Percentiles rank a stretch among this genome's conserved stretches.
Conservation (phyloP, 192 early-diverging fungal species). For the Coemansia sp. region DNA sequence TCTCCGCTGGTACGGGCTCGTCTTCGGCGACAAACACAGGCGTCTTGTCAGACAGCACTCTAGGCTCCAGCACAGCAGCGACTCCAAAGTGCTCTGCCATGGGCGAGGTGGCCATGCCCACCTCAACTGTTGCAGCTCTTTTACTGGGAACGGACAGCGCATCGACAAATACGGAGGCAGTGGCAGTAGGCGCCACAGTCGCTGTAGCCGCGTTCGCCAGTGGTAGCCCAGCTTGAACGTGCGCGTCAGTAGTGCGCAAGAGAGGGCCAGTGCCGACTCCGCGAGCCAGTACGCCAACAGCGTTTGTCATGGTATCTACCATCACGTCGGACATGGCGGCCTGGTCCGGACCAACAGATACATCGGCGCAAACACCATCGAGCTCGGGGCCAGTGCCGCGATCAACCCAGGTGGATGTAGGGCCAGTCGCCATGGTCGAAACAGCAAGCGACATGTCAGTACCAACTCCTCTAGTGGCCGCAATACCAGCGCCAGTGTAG, state of each 20-base stretch:
- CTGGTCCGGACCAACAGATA: background rate
- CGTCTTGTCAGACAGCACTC: background rate
- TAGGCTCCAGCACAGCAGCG: background rate
- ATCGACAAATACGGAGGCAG: slow-evolving; percentile 13
- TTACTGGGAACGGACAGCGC: background rate
- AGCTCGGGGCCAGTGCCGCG: slow-evolving; percentile 5
- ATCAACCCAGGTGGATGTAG: background rate
- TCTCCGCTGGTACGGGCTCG: background rate
- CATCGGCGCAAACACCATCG: background rate
- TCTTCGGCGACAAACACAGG: background rate
- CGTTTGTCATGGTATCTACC: background rate
- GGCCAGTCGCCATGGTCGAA: slow-evolving; percentile 11
- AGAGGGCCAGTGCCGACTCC: background rate
- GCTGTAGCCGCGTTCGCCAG: slow-evolving; percentile 8
- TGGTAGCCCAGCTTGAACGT: slow-evolving; percentile 3
- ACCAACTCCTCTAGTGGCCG: slow-evolving; percentile 6
- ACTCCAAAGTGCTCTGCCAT: background rate
- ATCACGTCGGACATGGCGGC: background rate
- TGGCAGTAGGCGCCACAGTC: background rate
- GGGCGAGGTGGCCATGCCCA: background rate
- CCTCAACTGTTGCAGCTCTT: background rate
- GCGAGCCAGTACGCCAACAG: background rate
- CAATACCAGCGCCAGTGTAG: slow-evolving; percentile 16
- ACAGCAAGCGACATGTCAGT: slow-evolving; percentile 5
- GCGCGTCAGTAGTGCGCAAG: background rate